phyloP scores from a whole-genome alignment of 2,329 filamentous ascomycete species.

The Nemania sp. region DNA sequence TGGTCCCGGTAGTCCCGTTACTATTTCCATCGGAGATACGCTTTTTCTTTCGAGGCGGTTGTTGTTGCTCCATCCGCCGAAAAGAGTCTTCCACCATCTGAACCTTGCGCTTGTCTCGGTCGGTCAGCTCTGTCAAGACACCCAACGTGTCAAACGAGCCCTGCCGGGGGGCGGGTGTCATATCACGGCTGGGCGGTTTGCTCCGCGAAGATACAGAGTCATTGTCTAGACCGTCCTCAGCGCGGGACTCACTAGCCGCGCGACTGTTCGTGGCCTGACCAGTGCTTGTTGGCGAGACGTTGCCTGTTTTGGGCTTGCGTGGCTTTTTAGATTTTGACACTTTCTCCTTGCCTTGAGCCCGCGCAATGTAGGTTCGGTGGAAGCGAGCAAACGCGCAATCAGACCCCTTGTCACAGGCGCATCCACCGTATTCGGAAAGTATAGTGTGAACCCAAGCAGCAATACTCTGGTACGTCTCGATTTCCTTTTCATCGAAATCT shows the following conservation, averaged over 20 bases:
- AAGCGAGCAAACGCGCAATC: conserved; percentile 68
- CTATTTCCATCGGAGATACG: conserved; percentile 58
- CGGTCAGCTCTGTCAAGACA: conserved; percentile 65
- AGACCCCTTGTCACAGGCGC: conserved; percentile 68
- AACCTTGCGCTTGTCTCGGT: conserved; percentile 69
- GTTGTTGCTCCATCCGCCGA: conserved; percentile 63
- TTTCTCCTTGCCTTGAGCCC: conserved; percentile 46
- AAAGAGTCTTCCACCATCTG: conserved; percentile 67
- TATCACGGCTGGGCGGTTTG: conserved; percentile 68
- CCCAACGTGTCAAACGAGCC: conserved; percentile 63
- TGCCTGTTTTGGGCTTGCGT: conserved; percentile 57
- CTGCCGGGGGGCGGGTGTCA: conserved; percentile 61
- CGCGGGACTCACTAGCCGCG: conserved; percentile 63
- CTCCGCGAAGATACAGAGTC: conserved; percentile 62
- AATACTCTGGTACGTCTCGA: conserved; percentile 60
- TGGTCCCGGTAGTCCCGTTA: conserved; percentile 31
- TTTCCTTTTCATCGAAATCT: conserved; percentile 59
- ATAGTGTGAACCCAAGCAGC: conserved; percentile 69
- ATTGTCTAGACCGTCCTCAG: conserved; percentile 58
- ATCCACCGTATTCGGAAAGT: conserved; percentile 77
- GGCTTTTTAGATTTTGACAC: conserved; percentile 52
- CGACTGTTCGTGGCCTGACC: conserved; percentile 65
- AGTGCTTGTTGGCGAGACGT: conserved; percentile 64
- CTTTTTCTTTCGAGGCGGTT: conserved; percentile 64
- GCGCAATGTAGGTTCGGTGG: conserved; percentile 59